phyloP scores from a whole-genome alignment of 805 yeast species.

The Metschnikowia henanensis region DNA sequence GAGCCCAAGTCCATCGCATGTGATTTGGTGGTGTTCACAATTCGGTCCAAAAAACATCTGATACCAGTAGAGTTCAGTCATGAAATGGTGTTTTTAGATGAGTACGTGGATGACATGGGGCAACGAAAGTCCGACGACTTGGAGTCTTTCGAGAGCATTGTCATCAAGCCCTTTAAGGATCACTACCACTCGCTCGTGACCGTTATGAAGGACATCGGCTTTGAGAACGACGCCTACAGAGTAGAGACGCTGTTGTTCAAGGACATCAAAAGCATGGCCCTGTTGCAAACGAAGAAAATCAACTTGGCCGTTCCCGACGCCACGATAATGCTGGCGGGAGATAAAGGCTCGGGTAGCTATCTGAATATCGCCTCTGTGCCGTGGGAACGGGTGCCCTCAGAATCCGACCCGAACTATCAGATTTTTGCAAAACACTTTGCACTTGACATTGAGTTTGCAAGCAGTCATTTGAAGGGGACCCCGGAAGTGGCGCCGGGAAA shows the following conservation, averaged over 20 bases:
- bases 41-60: conserved; percentile 32
- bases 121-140: conserved; percentile 17
- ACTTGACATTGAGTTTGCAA: conserved; percentile 27
- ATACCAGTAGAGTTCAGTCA: conserved; percentile 43
- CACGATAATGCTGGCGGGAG: conserved; percentile 15
- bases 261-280: conserved; percentile 37
- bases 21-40: conserved; percentile 38
- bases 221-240: conserved; percentile 26
- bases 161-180: conserved; percentile 33
- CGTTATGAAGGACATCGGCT: conserved; percentile 35
- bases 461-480: conserved; percentile 30
- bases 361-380: conserved; percentile 26
- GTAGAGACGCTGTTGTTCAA: conserved; percentile 37
- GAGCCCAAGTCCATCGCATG: conserved; percentile 34
- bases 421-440: conserved; percentile 31
- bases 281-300: conserved; percentile 34
- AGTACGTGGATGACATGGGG: conserved; percentile 28
- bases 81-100: conserved; percentile 38
- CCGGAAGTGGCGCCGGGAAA: conserved; percentile 10
- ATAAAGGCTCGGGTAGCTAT: conserved; percentile 22
- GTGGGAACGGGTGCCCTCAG: conserved; percentile 24
- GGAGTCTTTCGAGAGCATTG: conserved; percentile 33
- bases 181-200: conserved; percentile 26
- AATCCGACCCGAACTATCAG: conserved; percentile 16
- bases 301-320: conserved; percentile 27